Base-by-base conservation (phyloP, 2,329 filamentous ascomycete genomes). In the Verticillium isaacii region DNA sequence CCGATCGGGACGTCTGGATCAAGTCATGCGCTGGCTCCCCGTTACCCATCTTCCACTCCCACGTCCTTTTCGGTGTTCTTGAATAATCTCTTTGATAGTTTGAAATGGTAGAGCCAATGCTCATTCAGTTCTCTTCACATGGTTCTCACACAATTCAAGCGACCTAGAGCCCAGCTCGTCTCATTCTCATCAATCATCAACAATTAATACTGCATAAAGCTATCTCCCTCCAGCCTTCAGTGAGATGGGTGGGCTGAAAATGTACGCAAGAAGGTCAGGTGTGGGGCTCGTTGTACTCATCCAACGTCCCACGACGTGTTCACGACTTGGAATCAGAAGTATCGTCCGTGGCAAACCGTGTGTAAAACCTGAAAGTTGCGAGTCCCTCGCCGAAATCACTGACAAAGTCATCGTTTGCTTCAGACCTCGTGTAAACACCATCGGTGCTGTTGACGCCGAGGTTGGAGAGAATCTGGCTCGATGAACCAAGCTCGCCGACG, bases 361-460 rank as follows among this genome's bases (percentile, higher is more conserved):
- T 81, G 37, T 87, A 77, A 68, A 90, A 91, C 76, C 85, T 89
- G 66, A 89, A 92, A 2, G 75, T 83, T 62, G 78, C 79, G 67
- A 92, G 74, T 0, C 88, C 89, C 2, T 83, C 79, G 73, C 82
- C 78, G n/a, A 90, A 68, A 1, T 73, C 68, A 3, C 72, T 68
- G 0, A 79, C 80, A 57, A 87, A 59, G 3, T 25, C 72, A 0
- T 64, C 68, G 2, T 73, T 71, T 0, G 76, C 72, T 5, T 74
- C 73, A 0, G 64, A 63, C 2, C 67, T 68, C 2, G 69, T 65
- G 65, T 77, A 82, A 3, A 84, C 77, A 1, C 82, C 82, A 0
- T 75, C 69, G 73, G 75, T 2, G 67, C 58, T 56, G 3, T 73
- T 68, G 58, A 89, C 80, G 1, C 80, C 80, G 0, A 62, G 57